Percentiles rank a stretch among this genome's conserved stretches.
Evolutionary conservation across 2,329 filamentous ascomycete species (phyloP).

Genomic region (Laburnicola sp.): DNA sequence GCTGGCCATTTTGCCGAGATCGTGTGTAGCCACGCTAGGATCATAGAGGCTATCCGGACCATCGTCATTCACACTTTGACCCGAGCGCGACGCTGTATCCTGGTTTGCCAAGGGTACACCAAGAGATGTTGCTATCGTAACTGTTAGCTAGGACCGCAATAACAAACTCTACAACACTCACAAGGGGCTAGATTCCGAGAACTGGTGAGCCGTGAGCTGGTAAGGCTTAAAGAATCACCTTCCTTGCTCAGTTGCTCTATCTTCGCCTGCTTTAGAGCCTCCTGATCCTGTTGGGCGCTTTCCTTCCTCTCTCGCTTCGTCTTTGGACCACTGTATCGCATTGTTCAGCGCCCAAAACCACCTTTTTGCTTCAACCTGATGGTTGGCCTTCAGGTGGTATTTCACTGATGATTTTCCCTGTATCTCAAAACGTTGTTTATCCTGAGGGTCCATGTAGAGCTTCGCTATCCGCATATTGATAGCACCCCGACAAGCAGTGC

Average conservation of each 20-base stretch:
- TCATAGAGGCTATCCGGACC: slow-evolving; percentile 59
- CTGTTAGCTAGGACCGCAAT: too few relatives aligned
- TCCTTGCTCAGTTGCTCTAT: slow-evolving; percentile 63
- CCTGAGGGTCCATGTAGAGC: slow-evolving; percentile 92
- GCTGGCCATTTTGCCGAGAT: slow-evolving; percentile 54
- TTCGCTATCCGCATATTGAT: slow-evolving; percentile 98
- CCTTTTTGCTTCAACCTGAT: slow-evolving; percentile 95
- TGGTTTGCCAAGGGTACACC: slow-evolving; percentile 54
- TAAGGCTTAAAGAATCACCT: slow-evolving; percentile 46
- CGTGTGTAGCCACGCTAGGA: slow-evolving; percentile 59
- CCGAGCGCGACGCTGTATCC: slow-evolving; percentile 38
- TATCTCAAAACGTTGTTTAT: slow-evolving; percentile 97
- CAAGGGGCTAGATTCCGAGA: slow-evolving; percentile 38
- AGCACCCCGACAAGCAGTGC: slow-evolving; percentile 91
- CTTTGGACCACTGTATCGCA: slow-evolving; percentile 97
- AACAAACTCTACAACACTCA: slow-evolving; percentile 15
- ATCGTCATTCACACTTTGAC: slow-evolving; percentile 58
- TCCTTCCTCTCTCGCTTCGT: slow-evolving; percentile 91
- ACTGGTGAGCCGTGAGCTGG: slow-evolving; percentile 36
- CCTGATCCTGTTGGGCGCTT: slow-evolving; percentile 73
- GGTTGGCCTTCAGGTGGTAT: slow-evolving; percentile 96
- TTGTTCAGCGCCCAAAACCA: slow-evolving; percentile 99
- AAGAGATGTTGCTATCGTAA: slow-evolving; percentile 46
- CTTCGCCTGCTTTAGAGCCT: slow-evolving; percentile 74
- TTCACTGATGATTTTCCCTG: slow-evolving; percentile 98